Evolutionary conservation across 192 early-diverging fungal genomes (phyloP).

Genomic region (Coemansia sp.): DNA sequence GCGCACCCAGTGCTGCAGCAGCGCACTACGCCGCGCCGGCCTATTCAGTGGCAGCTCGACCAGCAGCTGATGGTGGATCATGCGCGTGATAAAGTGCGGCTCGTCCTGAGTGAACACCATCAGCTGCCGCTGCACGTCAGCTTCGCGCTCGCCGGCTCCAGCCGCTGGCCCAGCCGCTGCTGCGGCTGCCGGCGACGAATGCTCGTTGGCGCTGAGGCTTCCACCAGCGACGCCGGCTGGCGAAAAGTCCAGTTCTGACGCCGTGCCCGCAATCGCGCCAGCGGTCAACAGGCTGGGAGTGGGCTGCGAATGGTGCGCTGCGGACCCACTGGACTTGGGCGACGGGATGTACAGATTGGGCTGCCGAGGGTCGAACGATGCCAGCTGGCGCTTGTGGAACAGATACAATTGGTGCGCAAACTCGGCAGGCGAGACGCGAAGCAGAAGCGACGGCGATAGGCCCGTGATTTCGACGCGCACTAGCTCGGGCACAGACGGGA

Average conservation of each 20-base stretch:
- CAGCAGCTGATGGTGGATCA: constrained; percentile 66
- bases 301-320: constrained; percentile 2
- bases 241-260: constrained; percentile 7
- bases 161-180: not conserved
- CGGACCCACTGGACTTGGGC: not conserved
- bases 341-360: constrained; percentile 36
- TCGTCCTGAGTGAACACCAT: constrained; percentile 56
- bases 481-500: constrained; percentile 47
- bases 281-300: constrained; percentile 33
- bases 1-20: constrained; percentile 69
- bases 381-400: constrained; percentile 57
- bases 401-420: constrained; percentile 69
- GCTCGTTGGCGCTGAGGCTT: not conserved
- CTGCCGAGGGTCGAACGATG: constrained; percentile 35
- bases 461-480: constrained; percentile 57
- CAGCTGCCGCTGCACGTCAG: constrained; percentile 41
- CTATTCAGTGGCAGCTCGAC: constrained; percentile 56
- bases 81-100: constrained; percentile 70
- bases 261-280: not conserved
- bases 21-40: constrained; percentile 48
- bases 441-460: constrained; percentile 60
- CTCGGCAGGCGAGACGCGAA: constrained; percentile 57
- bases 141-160: not conserved
- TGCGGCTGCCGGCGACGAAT: not conserved
- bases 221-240: not conserved